Base-by-base conservation (phyloP, 441 rosid species). In the Pelargonium myrrhifolium region DNA sequence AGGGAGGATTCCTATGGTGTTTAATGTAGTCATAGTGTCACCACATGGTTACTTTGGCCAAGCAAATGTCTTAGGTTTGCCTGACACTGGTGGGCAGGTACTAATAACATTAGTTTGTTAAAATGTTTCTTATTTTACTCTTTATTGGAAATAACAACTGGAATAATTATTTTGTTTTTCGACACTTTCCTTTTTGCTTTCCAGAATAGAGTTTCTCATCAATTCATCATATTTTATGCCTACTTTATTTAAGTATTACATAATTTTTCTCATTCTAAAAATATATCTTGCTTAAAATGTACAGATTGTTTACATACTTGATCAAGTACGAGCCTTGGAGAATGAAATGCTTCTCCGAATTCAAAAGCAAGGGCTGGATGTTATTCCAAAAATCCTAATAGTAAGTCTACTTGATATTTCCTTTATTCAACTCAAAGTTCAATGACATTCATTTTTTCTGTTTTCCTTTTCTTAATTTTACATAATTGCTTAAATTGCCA, bases 81-180 rank as follows among this genome's bases (percentile, higher is more conserved):
- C 99, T 9, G 99, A 93, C 82, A 93, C 99, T n/a, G 99, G 99
- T 66, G 99, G 99, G 55, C 97, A 93, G 92, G 99, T 93, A 76
- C 9, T 71, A 37, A 0, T 43, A 21, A 26, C 17, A 47, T 47
- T 47, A 67, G 26, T 40, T 37, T 7, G 2, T 47, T 14, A 47
- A 47, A 31, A 31, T 31, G 37, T 31, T 47, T 47, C n/a, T 11
- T 47, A 4, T 56, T 56, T 21, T 17, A 53, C 70, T 35, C 40
- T 2, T 58, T 18, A 67, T 60, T 42, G n/a, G 22, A n/a, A 42
- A 21, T 49, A 21, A 5, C 18, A 12, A 60, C 6, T 43, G 9
- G n/a, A 47, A 47, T 14, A 14, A 4, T 4, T 14, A n/a, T 11
- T 47, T 14, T 14, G 15, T 31, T 17, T 14, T 47, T 14, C 1